These are phyloP conservation scores for Phalaenopsis hybrid DNA, from an alignment of 116 monocot genomes.

Conservation along the genomic window DNA sequence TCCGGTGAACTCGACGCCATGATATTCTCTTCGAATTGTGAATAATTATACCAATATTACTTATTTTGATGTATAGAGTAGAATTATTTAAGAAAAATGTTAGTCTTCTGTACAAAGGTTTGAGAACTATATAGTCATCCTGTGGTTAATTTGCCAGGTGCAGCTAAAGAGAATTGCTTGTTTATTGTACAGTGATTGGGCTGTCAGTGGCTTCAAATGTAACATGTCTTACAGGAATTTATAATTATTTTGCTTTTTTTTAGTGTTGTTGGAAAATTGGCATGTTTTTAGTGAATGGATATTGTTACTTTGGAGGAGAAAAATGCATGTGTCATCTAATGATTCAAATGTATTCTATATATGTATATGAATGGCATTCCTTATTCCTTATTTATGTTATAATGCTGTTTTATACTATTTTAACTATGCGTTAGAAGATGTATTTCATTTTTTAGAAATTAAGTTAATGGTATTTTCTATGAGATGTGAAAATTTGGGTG, in stretches of 20 bases:
- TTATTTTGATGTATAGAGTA: neutral
- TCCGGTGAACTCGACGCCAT: conserved; percentile 57
- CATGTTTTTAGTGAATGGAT: neutral
- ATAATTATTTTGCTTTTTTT: neutral
- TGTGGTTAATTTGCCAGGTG: neutral
- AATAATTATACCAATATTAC: neutral
- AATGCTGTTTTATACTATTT: too few species aligned
- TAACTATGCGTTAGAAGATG: too few species aligned
- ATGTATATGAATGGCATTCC: too few species aligned
- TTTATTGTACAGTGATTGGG: neutral
- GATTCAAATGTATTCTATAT: too few species aligned
- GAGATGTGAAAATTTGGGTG: too few species aligned
- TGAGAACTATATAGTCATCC: neutral
- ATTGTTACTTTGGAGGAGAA: too few species aligned
- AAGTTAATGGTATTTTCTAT: too few species aligned
- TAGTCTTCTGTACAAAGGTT: neutral
- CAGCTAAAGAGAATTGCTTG: neutral
- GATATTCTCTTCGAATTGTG: conserved; percentile 5
- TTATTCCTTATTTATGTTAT: too few species aligned
- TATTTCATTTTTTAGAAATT: too few species aligned
- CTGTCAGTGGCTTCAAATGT: neutral
- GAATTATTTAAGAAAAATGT: neutral
- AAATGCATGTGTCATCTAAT: too few species aligned
- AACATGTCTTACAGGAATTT: neutral
- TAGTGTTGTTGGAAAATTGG: neutral